Base-by-base conservation (phyloP, 1,284 basidiomycete genomes). In the Tilletia indica region DNA sequence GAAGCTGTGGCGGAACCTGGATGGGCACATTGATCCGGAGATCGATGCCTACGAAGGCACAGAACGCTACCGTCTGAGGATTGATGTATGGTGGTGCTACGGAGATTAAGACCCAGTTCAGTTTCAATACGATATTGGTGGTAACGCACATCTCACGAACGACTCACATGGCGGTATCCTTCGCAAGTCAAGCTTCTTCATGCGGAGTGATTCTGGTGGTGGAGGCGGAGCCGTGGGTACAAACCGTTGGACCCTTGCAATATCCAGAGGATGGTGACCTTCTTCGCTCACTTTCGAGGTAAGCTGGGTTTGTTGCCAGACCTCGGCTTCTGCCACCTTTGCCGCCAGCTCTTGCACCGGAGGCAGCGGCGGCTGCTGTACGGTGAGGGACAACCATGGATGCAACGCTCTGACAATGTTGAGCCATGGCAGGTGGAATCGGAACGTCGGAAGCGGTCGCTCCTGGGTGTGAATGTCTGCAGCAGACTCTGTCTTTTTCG, bases 401-500 rank as follows among this genome's bases (percentile, higher is more conserved):
- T 96, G 90, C 77, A 95, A 91, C 0, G 92, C 93, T 4, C 92
- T 91, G 0, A 90, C 91, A 82, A 98, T 94, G 0, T 94, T 94
- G 31, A 99, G 89, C 97, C 96, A 99, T 89, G 2, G 91, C 12
- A 67, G 90, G 82, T 97, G 93, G 85, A 89, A 97, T 39, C 75
- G 77, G 82, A 85, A 36, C 88, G 87, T 0, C 82, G 78, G 66
- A 75, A 73, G 68, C 19, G 78, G 79, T 0, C 77, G 73, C 25
- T 73, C 72, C 25, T 51, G 38, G 1, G 70, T 56, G 34, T 69
- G 47, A 21, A 70, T 45, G 4, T 70, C 72, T 0, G 67, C 19
- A 25, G 21, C 45, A 4, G 68, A 21, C 8, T 61, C 31, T 3
- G 70, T 68, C 72, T 73, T 58, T 72, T 71, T 2, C 70, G 39